Evolutionary conservation across 345 rosid genomes (phyloP).

Genomic region (Syzygium aromaticum): DNA sequence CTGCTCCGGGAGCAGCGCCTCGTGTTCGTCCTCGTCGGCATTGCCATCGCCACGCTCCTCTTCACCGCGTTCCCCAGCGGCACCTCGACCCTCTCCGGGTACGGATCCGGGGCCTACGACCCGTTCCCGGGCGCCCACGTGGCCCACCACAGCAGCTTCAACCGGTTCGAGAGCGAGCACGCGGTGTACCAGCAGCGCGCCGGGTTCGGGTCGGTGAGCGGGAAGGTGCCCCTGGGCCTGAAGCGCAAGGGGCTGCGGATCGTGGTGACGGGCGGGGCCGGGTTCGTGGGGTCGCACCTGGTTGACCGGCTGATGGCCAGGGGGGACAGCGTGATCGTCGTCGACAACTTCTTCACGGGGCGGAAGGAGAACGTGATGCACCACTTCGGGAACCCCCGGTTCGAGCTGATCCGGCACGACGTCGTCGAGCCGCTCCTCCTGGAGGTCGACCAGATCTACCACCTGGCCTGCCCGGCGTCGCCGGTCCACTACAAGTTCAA

Average conservation of each 20-base stretch:
- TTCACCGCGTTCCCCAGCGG: slow-evolving; percentile 49
- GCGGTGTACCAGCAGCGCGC: slow-evolving; percentile 16
- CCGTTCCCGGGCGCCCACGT: slow-evolving; percentile 21
- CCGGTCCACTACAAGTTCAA: slow-evolving; percentile 97
- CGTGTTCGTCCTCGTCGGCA: slow-evolving; percentile 72
- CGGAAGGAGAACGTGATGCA: slow-evolving; percentile 97
- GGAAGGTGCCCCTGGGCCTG: slow-evolving; percentile 82
- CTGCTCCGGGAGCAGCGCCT: slow-evolving; percentile 92
- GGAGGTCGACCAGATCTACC: slow-evolving; percentile 99
- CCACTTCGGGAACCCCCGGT: slow-evolving; percentile 84
- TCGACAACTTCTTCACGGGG: slow-evolving; percentile 98
- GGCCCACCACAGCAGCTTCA: slow-evolving; percentile 1
- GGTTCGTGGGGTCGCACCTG: slow-evolving; percentile 95
- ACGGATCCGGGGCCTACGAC: slow-evolving; percentile 1
- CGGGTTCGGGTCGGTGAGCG: slow-evolving; percentile 33
- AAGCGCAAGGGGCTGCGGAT: slow-evolving; percentile 75
- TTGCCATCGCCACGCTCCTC: slow-evolving; percentile 66
- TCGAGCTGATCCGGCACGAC: slow-evolving; percentile 91
- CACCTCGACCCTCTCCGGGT: neutral
- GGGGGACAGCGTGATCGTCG: slow-evolving; percentile 96
- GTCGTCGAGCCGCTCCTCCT: slow-evolving; percentile 87
- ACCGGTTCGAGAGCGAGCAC: slow-evolving; percentile 10
- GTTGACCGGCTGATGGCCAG: slow-evolving; percentile 88
- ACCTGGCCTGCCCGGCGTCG: slow-evolving; percentile 96
- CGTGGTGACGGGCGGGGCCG: slow-evolving; percentile 99